Percentiles rank a stretch among this genome's conserved stretches.
phyloP scores from a whole-genome alignment of 768 basidiomycete genomes.

The Suillus subalutaceus region DNA sequence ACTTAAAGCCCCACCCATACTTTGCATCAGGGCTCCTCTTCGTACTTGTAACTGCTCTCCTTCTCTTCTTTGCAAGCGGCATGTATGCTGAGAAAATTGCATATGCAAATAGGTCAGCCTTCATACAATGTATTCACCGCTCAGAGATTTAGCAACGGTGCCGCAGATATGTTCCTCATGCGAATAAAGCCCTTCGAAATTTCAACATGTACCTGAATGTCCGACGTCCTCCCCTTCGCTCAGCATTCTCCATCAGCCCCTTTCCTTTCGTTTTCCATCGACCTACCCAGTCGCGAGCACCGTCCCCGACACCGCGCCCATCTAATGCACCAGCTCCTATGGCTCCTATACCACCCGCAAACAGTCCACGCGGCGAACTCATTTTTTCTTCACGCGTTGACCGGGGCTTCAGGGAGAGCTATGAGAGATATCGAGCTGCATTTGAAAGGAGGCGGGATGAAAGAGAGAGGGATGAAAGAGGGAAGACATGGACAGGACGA shows the following conservation, averaged over 20 bases:
- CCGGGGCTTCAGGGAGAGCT: constrained; percentile 80
- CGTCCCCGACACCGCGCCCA: constrained; percentile 38
- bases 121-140: constrained; percentile 16
- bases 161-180: constrained; percentile 91
- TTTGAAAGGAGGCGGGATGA: constrained; percentile 83
- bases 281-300: constrained; percentile 23
- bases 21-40: constrained; percentile 80
- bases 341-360: constrained; percentile 81
- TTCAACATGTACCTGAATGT: constrained; percentile 99
- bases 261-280: constrained; percentile 42
- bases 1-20: constrained; percentile 67
- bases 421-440: constrained; percentile 86
- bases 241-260: constrained; percentile 50
- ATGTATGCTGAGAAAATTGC: constrained; percentile 96
- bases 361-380: constrained; percentile 92
- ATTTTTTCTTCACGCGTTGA: constrained; percentile 93
- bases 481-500: constrained; percentile 35
- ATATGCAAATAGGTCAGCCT: constrained; percentile 85
- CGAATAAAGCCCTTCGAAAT: constrained; percentile 86
- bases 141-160: constrained; percentile 17
- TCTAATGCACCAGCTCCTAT: constrained; percentile 47
- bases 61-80: constrained; percentile 94
- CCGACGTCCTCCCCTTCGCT: constrained; percentile 72
- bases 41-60: constrained; percentile 86
- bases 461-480: constrained; percentile 46